Percentiles rank a stretch among this genome's conserved stretches.
Evolutionary conservation across 805 yeast genomes (phyloP).

Genomic region (Suhomyces sp.): DNA sequence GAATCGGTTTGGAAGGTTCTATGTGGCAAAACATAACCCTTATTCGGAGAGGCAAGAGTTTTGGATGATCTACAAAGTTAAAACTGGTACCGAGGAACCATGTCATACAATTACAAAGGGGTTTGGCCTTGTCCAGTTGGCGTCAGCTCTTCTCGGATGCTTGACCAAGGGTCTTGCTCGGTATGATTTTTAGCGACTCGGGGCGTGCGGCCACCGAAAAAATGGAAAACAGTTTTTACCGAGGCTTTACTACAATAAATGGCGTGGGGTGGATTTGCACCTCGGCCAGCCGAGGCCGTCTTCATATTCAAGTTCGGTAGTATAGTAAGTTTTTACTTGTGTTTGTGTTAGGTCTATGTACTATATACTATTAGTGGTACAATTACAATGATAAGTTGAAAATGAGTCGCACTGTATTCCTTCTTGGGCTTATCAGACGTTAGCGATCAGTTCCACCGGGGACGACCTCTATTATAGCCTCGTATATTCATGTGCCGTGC

Average conservation of each 20-base stretch:
- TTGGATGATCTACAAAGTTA: background rate
- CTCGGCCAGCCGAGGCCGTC: background rate
- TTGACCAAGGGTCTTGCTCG: background rate
- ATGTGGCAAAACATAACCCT: background rate
- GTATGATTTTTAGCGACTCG: background rate
- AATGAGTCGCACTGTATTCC: background rate
- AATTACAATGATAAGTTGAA: background rate
- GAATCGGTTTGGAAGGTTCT: background rate
- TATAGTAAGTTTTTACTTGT: background rate
- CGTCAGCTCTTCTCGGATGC: background rate
- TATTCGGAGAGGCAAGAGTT: background rate
- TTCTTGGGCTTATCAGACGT: background rate
- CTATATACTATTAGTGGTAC: background rate
- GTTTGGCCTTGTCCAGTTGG: background rate
- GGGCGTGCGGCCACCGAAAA: background rate
- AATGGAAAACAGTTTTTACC: background rate
- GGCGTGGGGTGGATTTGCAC: background rate
- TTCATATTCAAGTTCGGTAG: background rate
- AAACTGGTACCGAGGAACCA: background rate
- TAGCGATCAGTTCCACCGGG: background rate
- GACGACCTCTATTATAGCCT: background rate
- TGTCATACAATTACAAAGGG: background rate
- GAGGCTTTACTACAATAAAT: background rate
- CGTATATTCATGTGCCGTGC: background rate
- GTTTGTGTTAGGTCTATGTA: background rate